Evolutionary conservation across 1,284 basidiomycete species (phyloP), one percentile per base, ranked within the genome.

Genomic region (Fomitopsis betulina): DNA sequence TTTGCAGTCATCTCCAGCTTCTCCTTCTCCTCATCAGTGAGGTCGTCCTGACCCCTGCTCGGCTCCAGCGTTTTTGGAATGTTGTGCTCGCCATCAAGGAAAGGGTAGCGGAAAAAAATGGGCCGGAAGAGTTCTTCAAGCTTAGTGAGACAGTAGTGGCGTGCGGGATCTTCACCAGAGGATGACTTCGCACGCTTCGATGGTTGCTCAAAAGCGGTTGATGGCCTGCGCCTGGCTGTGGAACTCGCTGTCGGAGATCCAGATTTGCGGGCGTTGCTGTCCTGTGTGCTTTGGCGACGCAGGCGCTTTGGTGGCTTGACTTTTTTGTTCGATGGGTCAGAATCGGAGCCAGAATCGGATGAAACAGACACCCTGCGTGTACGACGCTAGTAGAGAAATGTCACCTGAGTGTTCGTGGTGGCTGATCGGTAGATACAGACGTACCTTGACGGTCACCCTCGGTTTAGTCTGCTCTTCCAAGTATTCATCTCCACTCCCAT

Each of bases 91-190:
- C 76, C 72, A n/a, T 58, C 42, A 13, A 73, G 53, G 43, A 82
- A 77, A 25, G 86, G 86, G 72, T 90, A 88, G 59, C 81, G 79
- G 60, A 83, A 64, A 69, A 89, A 93, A 39, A 92, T 84, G 35
- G 83, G 79, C 60, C 75, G 74, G 69, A 91, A 83, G 59, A 90
- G 73, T 57, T 87, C 86, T 61, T 84, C 80, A 63, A 91, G 72
- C 71, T 91, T 91, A 19, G 80, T 79, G 55, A 89, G 74, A 68
- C 90, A 92, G 64, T 90, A 92, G 67, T 85, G 90, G 62, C 91
- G 79, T 0, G 83, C 78, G 12, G 87, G 83, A 65, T 93, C 90
- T n/a, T 87, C 86, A 12, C 74, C 71, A 0, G 79, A 60, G 13
- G 37, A 63, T 7, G 69, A 67, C 0, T 69, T 65, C 55, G 82